Percentiles rank a stretch among this genome's conserved stretches.
Evolutionary conservation across 2,329 filamentous ascomycete genomes (phyloP).

Genomic region (Arachnomyces sp.): DNA sequence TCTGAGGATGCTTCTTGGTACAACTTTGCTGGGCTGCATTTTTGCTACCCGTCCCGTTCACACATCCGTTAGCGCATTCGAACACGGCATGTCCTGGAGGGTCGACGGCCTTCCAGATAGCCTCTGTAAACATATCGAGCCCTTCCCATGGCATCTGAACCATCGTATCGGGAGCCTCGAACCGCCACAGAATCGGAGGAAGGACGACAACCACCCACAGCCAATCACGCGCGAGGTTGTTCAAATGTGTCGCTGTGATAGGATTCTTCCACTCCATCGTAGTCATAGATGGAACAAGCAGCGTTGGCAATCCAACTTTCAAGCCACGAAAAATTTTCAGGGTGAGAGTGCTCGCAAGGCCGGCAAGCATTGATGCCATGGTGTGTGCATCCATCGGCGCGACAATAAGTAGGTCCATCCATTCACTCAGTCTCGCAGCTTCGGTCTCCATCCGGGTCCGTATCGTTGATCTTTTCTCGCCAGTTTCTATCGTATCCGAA

Average conservation of each 20-base stretch:
- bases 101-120: conserved; percentile 60
- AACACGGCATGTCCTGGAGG: conserved; percentile 22
- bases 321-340: conserved; percentile 76
- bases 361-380: conserved; percentile 79
- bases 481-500: conserved; percentile 34
- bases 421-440: conserved; percentile 62
- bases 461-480: conserved; percentile 30
- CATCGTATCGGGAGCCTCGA: conserved; percentile 50
- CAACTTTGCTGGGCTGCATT: conserved; percentile 15
- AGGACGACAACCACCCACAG: conserved; percentile 72
- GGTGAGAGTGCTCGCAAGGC: conserved; percentile 71
- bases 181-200: conserved; percentile 74
- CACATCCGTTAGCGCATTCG: conserved; percentile 34
- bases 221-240: conserved; percentile 76
- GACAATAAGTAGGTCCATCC: conserved; percentile 80
- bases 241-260: conserved; percentile 78
- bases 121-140: conserved; percentile 23
- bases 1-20: conserved; percentile 29
- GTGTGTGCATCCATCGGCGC: conserved; percentile 79
- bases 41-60: conserved; percentile 33
- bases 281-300: conserved; percentile 84
- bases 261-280: conserved; percentile 84
- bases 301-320: conserved; percentile 76
- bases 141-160: conserved; percentile 46
- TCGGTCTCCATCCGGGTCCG: conserved; percentile 36